phyloP scores from a whole-genome alignment of 768 basidiomycete genomes.

The Mycena belliarum region DNA sequence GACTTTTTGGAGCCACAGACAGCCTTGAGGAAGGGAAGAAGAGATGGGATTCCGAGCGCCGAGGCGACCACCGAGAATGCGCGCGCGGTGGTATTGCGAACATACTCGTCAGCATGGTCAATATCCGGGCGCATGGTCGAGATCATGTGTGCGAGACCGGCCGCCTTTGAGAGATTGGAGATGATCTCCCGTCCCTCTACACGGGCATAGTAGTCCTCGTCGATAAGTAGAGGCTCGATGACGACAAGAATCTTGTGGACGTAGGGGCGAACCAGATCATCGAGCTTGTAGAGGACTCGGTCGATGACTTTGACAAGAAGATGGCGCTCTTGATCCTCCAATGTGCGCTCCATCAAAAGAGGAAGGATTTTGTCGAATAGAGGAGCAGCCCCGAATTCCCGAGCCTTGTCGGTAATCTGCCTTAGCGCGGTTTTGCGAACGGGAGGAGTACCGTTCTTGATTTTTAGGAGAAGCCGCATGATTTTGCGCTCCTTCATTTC shows the following conservation, averaged over 20 bases:
- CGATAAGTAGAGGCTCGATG: conserved; percentile 97
- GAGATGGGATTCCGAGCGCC: conserved; percentile 94
- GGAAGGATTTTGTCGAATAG: conserved; percentile 99
- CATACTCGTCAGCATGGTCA: conserved; percentile 98
- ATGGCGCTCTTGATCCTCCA: conserved; percentile 98
- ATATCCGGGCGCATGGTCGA: conserved; percentile 99
- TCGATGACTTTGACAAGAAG: conserved; percentile 98
- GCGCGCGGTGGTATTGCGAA: conserved; percentile 97
- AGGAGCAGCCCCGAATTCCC: conserved; percentile 97
- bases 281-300: conserved; percentile 96
- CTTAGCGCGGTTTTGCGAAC: conserved; percentile 96
- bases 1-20: conserved; percentile 99
- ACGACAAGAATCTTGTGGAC: conserved; percentile 99
- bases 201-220: conserved; percentile 95
- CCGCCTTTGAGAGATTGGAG: conserved; percentile 96
- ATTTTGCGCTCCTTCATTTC: conserved; percentile 99
- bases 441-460: conserved; percentile 99
- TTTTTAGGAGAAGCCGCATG: conserved; percentile 95
- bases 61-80: conserved; percentile 99
- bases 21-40: conserved; percentile 97
- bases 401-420: conserved; percentile 98
- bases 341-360: conserved; percentile 94
- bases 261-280: conserved; percentile 97
- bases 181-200: conserved; percentile 99
- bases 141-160: conserved; percentile 99